phyloP scores from a whole-genome alignment of 352 stramenopile species.

The Nothophytophthora sp. region DNA sequence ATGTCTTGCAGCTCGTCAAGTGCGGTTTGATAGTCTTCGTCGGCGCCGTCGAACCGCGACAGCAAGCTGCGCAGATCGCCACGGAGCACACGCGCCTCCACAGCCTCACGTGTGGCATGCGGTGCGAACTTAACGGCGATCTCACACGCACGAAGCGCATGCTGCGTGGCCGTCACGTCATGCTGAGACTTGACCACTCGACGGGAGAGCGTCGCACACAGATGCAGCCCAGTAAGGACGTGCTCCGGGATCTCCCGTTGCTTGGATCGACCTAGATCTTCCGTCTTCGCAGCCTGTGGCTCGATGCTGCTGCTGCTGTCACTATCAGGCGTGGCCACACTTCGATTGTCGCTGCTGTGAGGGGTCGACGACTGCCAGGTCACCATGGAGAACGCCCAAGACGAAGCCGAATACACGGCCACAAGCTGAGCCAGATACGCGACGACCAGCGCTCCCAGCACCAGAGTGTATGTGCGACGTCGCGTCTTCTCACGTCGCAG shows the following conservation, averaged over 20 bases:
- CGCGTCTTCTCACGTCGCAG: constrained; percentile 18
- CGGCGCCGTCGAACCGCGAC: constrained; percentile 35
- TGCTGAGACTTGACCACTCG: constrained; percentile 46
- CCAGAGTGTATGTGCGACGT: constrained; percentile 25
- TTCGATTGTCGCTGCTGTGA: background rate
- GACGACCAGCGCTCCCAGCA: constrained; percentile 31
- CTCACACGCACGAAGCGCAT: constrained; percentile 45
- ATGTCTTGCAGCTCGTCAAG: constrained; percentile 10
- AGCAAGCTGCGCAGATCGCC: constrained; percentile 58
- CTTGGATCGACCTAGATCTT: background rate
- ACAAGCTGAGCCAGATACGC: constrained; percentile 30
- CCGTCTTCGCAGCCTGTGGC: background rate
- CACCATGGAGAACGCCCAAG: constrained; percentile 34
- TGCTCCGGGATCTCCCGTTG: constrained; percentile 21
- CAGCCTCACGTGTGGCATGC: constrained; percentile 15
- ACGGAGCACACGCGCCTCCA: constrained; percentile 49
- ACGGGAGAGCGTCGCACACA: constrained; percentile 41
- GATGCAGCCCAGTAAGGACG: constrained; percentile 26
- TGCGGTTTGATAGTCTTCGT: constrained; percentile 43
- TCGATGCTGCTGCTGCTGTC: background rate
- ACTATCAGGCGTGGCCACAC: background rate
- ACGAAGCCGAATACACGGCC: constrained; percentile 29
- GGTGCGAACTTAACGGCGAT: constrained; percentile 40
- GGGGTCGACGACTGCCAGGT: constrained; percentile 9
- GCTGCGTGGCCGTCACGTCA: constrained; percentile 32